Conservation (phyloP, 2,329 filamentous ascomycete genomes). For the Rasamsonia emersonii region DNA sequence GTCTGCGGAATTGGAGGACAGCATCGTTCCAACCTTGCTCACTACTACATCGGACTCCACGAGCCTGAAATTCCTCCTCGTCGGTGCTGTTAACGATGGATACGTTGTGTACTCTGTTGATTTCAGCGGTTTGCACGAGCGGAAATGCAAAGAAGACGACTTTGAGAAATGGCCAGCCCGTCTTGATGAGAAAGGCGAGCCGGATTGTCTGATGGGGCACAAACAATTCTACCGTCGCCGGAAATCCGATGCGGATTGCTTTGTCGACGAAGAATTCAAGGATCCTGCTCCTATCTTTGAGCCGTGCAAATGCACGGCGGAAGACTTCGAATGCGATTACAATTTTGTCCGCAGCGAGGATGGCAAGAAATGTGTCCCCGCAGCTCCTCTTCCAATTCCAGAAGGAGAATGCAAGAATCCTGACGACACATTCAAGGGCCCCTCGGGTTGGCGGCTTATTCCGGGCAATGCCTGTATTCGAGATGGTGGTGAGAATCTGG, state of each 20-base stretch:
- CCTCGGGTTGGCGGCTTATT: constrained; percentile 86
- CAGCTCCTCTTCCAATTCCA: constrained; percentile 55
- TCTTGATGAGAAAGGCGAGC: constrained; percentile 66
- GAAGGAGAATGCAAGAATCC: constrained; percentile 64
- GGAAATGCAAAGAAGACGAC: constrained; percentile 60
- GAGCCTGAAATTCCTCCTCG: constrained; percentile 78
- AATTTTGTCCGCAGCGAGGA: constrained; percentile 68
- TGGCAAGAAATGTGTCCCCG: constrained; percentile 58
- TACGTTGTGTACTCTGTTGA: constrained; percentile 68
- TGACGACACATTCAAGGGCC: constrained; percentile 69
- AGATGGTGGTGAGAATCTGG: constrained; percentile 54
- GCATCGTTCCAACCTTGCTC: constrained; percentile 62
- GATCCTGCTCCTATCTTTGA: constrained; percentile 63
- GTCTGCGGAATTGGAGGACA: constrained; percentile 58
- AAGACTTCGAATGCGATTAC: constrained; percentile 94
- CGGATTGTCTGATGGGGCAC: constrained; percentile 92
- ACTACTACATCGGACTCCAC: constrained; percentile 91
- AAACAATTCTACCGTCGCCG: constrained; percentile 78
- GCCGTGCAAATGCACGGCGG: constrained; percentile 69
- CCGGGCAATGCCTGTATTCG: constrained; percentile 69
- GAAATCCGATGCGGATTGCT: constrained; percentile 82
- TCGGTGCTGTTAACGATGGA: constrained; percentile 50
- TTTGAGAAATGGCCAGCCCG: constrained; percentile 87
- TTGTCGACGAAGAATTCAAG: constrained; percentile 77
- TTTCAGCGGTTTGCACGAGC: constrained; percentile 72